Evolutionary conservation across 2,329 filamentous ascomycete species (phyloP), one percentile per base, ranked within the genome.

Genomic region (Colletotrichum sidae): DNA sequence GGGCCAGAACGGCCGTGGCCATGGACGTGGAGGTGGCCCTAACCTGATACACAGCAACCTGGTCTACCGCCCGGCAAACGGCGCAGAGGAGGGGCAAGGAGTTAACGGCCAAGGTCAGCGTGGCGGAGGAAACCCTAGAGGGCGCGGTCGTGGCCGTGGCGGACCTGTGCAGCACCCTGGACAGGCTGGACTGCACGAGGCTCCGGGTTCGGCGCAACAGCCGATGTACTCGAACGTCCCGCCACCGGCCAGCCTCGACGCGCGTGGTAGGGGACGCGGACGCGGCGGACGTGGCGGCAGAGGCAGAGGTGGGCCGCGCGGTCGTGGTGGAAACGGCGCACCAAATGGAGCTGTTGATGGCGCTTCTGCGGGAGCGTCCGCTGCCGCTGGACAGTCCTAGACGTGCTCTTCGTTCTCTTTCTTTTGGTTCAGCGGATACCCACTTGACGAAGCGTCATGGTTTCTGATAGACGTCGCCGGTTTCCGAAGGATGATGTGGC

Each of bases 231-330:
- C 82, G 63, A 83, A 83, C 13, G 85, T 90, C 8, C 87, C 88
- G 37, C 90, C 90, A 25, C 90, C 90, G 1, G 76, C 85, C 2
- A 83, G 74, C 47, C 76, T 91, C 11, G 83, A 90, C 68, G 71
- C 78, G 25, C 78, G 78, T 35, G 76, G 80, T 38, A 72, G 78
- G 44, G 77, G 79, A 5, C 77, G 79, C 38, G 77, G 79, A 8
- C 76, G 79, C 25, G 25, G 25, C 59, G 67, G 65, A 41, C 63
- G 67, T 8, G 67, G 55, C 6, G 68, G 60, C 44, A 49, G 77
- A 34, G 74, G 78, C 33, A 77, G 79, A 15, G 74, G 73, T 12
- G 65, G 68, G 44, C 71, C 74, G 13, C 73, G 78, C 42, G 75
- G 78, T 47, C 76, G 80, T 51, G 77, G 75, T 12, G 74, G 76